Percentiles rank a stretch among this genome's conserved stretches.
Conservation (phyloP, 495 filamentous ascomycete genomes). For the Trichoderma orchidacearum region DNA sequence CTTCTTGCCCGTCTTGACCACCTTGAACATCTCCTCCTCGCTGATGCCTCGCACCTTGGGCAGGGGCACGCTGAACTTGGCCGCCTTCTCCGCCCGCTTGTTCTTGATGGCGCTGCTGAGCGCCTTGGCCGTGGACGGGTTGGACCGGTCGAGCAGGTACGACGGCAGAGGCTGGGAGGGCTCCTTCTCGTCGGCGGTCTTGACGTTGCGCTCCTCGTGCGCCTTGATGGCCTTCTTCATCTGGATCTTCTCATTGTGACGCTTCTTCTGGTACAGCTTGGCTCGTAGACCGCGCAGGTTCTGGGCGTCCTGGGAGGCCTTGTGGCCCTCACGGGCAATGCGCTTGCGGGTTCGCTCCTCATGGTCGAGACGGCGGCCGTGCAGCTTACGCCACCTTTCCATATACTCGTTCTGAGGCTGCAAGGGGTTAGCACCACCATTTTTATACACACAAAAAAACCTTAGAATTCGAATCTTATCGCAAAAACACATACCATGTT, state of each 20-base stretch:
- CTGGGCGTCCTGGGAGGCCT: conserved; percentile 74
- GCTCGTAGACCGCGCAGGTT: conserved; percentile 82
- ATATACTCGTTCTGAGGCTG: conserved; percentile 95
- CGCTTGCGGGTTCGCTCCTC: conserved; percentile 87
- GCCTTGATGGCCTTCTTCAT: conserved; percentile 93
- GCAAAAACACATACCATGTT: neutral
- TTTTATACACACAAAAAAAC: neutral
- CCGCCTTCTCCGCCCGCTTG: conserved; percentile 74
- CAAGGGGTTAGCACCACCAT: conserved; percentile 7
- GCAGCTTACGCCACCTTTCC: conserved; percentile 72
- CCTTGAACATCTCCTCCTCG: conserved; percentile 98
- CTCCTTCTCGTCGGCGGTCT: conserved; percentile 66
- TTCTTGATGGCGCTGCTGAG: conserved; percentile 77
- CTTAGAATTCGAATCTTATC: neutral
- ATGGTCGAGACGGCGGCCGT: conserved; percentile 65
- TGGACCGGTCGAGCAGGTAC: conserved; percentile 81
- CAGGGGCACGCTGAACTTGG: conserved; percentile 88
- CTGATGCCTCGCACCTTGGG: conserved; percentile 88
- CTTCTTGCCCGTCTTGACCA: conserved; percentile 80
- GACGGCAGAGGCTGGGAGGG: conserved; percentile 62
- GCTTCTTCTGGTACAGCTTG: conserved; percentile 89
- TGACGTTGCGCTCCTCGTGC: conserved; percentile 90
- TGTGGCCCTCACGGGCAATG: conserved; percentile 74
- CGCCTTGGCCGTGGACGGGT: conserved; percentile 80
- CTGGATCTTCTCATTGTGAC: conserved; percentile 96